Base-by-base conservation (phyloP, 2,329 filamentous ascomycete species). In the Claviceps sorghi region DNA sequence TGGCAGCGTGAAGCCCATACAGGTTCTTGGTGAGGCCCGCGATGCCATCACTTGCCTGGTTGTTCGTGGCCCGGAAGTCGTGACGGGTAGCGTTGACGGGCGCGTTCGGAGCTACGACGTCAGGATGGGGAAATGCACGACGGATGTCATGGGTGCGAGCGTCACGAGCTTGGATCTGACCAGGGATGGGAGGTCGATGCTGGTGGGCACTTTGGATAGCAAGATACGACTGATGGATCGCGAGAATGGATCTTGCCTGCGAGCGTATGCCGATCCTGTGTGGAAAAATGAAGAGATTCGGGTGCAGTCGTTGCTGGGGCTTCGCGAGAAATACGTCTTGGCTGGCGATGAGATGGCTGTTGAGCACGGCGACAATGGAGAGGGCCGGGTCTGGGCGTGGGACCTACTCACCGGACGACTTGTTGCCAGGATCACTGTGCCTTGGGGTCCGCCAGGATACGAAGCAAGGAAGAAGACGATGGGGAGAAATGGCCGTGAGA, bases 61-160 rank as follows among this genome's bases (percentile, higher is more conserved):
- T 0, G 72, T 77, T 17, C 63, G 69, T 19, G 75, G 70, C 1
- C 62, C 71, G 8, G 77, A 81, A 66, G 79, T 97, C 49, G 67
- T 88, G 1, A 77, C 79, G 1, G 88, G 84, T 0, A 90, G 87
- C 64, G 87, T 95, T 53, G 91, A 97, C 68, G 90, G 90, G 2
- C 75, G 85, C 53, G 79, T 94, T 1, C 74, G 91, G 51, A 76
- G 76, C 54, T 96, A 97, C 69, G 91, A 97, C 69, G 69, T 95
- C 42, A 76, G 88, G 52, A 85, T 80, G 74, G 90, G 90, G 0
- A 74, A 72, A 50, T 75, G 82, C 48, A 78, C 80, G 4, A 80
- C 79, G 1, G 88, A 95, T 68, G 80, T 88, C 1, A 70, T 93
- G 50, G 79, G 79, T 51, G 76, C 72, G 1, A 74, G 73, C 54